Percentiles rank a stretch among this genome's conserved stretches.
Evolutionary conservation across 345 rosid species (phyloP).

Genomic region (Cardiospermum halicacabum): DNA sequence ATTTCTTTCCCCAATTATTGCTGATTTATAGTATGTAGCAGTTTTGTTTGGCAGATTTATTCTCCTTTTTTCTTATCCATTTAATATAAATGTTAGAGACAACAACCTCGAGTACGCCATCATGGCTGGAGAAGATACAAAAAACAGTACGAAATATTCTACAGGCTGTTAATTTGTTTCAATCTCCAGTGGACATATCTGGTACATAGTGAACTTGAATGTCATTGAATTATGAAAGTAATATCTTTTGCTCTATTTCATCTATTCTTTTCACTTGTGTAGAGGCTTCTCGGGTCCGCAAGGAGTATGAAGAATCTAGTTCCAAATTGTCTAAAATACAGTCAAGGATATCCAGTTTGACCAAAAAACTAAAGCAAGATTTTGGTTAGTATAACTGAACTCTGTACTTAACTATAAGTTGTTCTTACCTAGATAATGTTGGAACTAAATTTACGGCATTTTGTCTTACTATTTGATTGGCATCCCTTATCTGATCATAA

Average conservation of each 20-base stretch:
- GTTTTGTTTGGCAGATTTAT: conserved; percentile 9
- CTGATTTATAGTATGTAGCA: neutral
- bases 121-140: conserved; percentile 88
- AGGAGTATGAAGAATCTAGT: conserved; percentile 78
- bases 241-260: conserved; percentile 7
- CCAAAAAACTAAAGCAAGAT: conserved; percentile 74
- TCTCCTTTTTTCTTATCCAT: neutral
- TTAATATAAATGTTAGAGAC: conserved; percentile 31
- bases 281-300: conserved; percentile 81
- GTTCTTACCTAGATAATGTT: neutral
- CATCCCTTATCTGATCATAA: conserved; percentile 20
- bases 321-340: conserved; percentile 70
- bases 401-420: neutral
- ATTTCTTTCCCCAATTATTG: neutral
- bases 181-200: conserved; percentile 65
- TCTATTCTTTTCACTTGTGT: conserved; percentile 24
- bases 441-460: conserved; percentile 2
- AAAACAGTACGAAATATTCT: conserved; percentile 50
- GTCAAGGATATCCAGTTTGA: conserved; percentile 77
- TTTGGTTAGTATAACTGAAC: conserved; percentile 60
- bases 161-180: conserved; percentile 70
- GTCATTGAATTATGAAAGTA: neutral
- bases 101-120: conserved; percentile 35
- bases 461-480: conserved; percentile 15
- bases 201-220: conserved; percentile 35